These are phyloP conservation scores for Yamadazyma mexicana DNA, from an alignment of 1,139 yeast genomes.

Conservation along the genomic window DNA sequence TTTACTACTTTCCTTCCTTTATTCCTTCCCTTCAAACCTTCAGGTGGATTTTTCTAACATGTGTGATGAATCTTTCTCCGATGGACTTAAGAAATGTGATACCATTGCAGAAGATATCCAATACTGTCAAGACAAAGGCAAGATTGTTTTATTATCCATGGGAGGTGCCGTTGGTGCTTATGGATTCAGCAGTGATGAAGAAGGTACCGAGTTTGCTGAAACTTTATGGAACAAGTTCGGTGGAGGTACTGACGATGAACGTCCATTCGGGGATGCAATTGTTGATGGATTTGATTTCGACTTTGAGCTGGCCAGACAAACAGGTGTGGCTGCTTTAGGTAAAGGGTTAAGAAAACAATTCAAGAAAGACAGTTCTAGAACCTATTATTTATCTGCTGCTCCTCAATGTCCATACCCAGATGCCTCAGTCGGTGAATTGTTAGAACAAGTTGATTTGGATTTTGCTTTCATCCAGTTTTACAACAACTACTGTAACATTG, in stretches of 20 bases:
- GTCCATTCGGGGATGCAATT: conserved; percentile 70
- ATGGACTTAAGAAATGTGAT: conserved; percentile 61
- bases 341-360: conserved; percentile 59
- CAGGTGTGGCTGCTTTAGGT: conserved; percentile 65
- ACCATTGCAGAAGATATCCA: conserved; percentile 71
- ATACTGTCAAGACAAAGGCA: conserved; percentile 81
- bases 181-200: conserved; percentile 63
- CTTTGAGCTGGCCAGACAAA: conserved; percentile 41
- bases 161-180: conserved; percentile 88
- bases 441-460: conserved; percentile 66
- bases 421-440: conserved; percentile 70
- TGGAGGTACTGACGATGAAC: conserved; percentile 58
- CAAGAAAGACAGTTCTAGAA: conserved; percentile 51
- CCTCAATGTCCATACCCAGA: conserved; percentile 97
- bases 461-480: conserved; percentile 91
- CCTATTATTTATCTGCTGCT: conserved; percentile 84
- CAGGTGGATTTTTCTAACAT: conserved; percentile 71
- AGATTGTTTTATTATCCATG: conserved; percentile 72
- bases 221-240: conserved; percentile 87
- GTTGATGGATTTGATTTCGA: conserved; percentile 51
- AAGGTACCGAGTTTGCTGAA: conserved; percentile 69
- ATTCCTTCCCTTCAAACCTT: conserved; percentile 51
- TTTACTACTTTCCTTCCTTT: conserved; percentile 68
- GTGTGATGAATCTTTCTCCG: conserved; percentile 50
- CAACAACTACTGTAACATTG: conserved; percentile 79